phyloP scores from a whole-genome alignment of 2,329 filamentous ascomycete species.

The Aureobasidium leucospermi region DNA sequence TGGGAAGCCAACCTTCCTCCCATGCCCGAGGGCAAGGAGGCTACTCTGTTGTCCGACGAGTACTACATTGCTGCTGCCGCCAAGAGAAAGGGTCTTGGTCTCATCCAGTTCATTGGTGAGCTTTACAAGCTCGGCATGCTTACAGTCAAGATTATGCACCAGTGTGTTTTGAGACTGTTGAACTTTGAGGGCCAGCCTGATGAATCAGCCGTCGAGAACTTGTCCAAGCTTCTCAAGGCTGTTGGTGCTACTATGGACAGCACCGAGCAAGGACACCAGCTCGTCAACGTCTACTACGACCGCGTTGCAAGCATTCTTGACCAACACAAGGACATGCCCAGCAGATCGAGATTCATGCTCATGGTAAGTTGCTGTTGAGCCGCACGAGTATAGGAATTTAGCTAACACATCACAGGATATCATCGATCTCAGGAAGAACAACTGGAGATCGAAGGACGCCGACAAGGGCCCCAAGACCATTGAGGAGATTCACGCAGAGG shows the following conservation, averaged over 20 bases:
- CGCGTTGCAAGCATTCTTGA: conserved; percentile 79
- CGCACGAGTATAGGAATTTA: neutral
- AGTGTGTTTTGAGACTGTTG: conserved; percentile 94
- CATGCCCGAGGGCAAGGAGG: conserved; percentile 71
- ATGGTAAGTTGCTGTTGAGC: conserved; percentile 45
- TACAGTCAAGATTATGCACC: conserved; percentile 98
- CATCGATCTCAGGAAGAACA: conserved; percentile 67
- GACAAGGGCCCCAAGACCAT: conserved; percentile 98
- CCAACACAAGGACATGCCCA: conserved; percentile 65
- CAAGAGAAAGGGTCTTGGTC: conserved; percentile 92
- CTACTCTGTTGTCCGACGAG: conserved; percentile 83
- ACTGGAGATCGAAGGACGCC: conserved; percentile 86
- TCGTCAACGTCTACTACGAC: conserved; percentile 92
- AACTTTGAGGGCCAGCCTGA: conserved; percentile 91
- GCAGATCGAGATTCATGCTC: conserved; percentile 91
- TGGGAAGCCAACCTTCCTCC: conserved; percentile 85
- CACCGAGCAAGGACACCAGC: conserved; percentile 66
- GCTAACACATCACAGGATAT: conserved; percentile 51
- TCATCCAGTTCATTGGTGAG: conserved; percentile 98
- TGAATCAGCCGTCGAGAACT: conserved; percentile 91
- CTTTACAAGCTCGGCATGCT: conserved; percentile 98
- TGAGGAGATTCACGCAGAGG: conserved; percentile 80
- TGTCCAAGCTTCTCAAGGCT: conserved; percentile 85
- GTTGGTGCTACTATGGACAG: conserved; percentile 86
- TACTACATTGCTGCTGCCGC: conserved; percentile 91